Percentiles rank a stretch among this genome's conserved stretches.
Conservation (phyloP, 2,329 filamentous ascomycete genomes). For the Zalaria obscura region DNA sequence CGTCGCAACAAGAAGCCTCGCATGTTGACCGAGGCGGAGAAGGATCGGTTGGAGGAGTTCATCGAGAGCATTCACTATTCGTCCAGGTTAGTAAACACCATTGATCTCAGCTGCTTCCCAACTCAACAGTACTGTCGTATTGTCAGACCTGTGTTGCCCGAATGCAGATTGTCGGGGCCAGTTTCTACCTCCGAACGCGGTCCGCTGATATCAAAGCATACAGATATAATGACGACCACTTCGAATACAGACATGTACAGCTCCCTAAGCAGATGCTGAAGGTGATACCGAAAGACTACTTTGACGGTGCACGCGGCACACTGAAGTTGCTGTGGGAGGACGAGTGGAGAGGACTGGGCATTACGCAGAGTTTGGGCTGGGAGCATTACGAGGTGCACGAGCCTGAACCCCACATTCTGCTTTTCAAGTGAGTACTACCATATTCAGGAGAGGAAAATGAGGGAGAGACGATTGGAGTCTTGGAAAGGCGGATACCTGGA, state of each 20-base stretch:
- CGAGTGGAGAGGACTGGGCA: constrained; percentile 92
- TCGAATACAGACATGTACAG: constrained; percentile 95
- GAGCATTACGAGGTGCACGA: constrained; percentile 99
- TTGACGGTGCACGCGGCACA: constrained; percentile 76
- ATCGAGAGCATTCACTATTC: constrained; percentile 94
- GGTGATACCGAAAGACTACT: constrained; percentile 87
- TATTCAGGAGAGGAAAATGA: constrained; percentile 7
- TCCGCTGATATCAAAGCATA: neutral
- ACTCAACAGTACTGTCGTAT: neutral
- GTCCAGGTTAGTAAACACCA: constrained; percentile 47
- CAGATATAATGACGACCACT: constrained; percentile 87
- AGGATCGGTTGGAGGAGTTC: constrained; percentile 75
- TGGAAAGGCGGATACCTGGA: neutral
- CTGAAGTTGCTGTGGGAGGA: constrained; percentile 96
- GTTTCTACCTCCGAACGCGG: too few species aligned
- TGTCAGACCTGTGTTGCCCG: neutral
- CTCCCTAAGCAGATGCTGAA: constrained; percentile 98
- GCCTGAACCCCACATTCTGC: constrained; percentile 91
- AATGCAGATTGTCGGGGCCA: neutral
- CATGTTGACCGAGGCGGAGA: constrained; percentile 66
- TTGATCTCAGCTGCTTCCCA: neutral
- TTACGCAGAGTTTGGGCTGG: constrained; percentile 96
- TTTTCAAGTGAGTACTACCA: constrained; percentile 71
- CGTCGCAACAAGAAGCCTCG: constrained; percentile 81
- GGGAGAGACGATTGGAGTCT: neutral